These are phyloP conservation scores for Lolium perenne DNA, from an alignment of 176 grass and related monocot species.

Conservation along the genomic window DNA sequence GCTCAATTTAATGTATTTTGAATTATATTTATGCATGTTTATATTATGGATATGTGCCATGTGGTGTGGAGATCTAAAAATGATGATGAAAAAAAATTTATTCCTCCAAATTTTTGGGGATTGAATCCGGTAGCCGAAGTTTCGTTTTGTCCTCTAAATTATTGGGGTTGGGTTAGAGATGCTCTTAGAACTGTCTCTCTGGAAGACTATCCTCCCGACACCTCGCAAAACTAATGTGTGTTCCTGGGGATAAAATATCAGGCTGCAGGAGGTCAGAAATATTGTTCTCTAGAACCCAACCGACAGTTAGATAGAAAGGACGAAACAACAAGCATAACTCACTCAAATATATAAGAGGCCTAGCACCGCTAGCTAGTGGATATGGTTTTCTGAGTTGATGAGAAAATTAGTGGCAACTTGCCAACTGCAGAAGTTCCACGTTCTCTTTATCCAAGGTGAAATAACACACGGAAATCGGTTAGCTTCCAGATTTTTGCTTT, in stretches of 20 bases:
- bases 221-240: constrained; percentile 20
- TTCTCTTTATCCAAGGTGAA: constrained; percentile 50
- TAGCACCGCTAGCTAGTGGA: constrained; percentile 27
- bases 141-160: too few species aligned
- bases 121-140: too few species aligned
- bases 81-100: too few species aligned
- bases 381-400: constrained; percentile 34
- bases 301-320: constrained; percentile 24
- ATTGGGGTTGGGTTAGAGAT: too few species aligned
- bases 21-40: too few species aligned
- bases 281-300: constrained; percentile 11
- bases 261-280: neutral
- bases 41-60: too few species aligned
- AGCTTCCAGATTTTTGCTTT: too few species aligned
- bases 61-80: too few species aligned
- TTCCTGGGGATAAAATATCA: constrained; percentile 4
- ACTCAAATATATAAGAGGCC: neutral
- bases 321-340: neutral
- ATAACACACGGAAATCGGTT: too few species aligned
- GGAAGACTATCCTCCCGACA: constrained; percentile 32
- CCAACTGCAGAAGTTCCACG: constrained; percentile 47
- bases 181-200: neutral
- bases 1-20: too few species aligned
- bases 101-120: too few species aligned
- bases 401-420: constrained; percentile 44